These are phyloP conservation scores for Colletotrichum sp. DNA, from an alignment of 2,329 filamentous ascomycete species.

Conservation along the genomic window DNA sequence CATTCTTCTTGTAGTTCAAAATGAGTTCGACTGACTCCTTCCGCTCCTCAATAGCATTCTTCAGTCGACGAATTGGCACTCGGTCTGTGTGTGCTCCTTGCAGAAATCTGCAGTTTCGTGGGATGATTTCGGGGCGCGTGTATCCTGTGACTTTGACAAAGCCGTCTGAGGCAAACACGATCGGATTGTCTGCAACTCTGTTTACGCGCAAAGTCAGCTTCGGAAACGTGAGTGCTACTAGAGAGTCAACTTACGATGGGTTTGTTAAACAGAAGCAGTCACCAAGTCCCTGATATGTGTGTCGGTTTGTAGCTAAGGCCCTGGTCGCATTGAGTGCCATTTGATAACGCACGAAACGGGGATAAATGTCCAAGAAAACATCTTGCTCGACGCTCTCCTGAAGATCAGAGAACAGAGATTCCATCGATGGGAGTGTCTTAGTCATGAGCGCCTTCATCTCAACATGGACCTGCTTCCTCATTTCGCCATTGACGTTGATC, in stretches of 20 bases:
- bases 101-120: constrained; percentile 56
- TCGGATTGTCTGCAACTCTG: constrained; percentile 50
- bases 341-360: constrained; percentile 58
- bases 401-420: constrained; percentile 48
- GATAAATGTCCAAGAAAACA: constrained; percentile 52
- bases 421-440: constrained; percentile 49
- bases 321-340: constrained; percentile 49
- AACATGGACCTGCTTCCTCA: constrained; percentile 45
- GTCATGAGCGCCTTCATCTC: constrained; percentile 53
- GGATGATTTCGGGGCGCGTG: constrained; percentile 49
- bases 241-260: constrained; percentile 29
- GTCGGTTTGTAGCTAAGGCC: constrained; percentile 42
- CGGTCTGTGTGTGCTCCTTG: constrained; percentile 53
- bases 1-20: constrained; percentile 56
- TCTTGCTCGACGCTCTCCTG: constrained; percentile 48
- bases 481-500: constrained; percentile 43
- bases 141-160: constrained; percentile 58
- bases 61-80: constrained; percentile 44
- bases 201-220: neutral
- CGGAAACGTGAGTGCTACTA: fast-evolving
- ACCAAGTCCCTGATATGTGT: constrained; percentile 58
- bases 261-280: constrained; percentile 65
- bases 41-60: constrained; percentile 41
- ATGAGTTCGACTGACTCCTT: constrained; percentile 55
- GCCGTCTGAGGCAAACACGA: constrained; percentile 54